Evolutionary conservation across 176 grass and related monocot genomes (phyloP), one percentile per base, ranked within the genome.

Genomic region (Hyparrhenia diplandra): DNA sequence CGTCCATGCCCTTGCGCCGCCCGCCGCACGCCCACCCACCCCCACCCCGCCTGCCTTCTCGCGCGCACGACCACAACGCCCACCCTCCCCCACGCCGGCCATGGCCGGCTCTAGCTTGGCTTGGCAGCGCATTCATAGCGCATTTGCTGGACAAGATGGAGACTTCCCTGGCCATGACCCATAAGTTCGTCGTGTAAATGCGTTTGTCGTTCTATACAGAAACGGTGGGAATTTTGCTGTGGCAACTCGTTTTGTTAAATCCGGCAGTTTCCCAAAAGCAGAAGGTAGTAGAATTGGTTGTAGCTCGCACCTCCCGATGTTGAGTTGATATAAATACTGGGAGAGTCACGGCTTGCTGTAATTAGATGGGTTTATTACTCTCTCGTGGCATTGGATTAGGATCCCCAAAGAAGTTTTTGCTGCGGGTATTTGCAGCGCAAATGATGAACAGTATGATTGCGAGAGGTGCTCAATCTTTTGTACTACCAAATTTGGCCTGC

Each of bases 121-220:
- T n/a, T n/a, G n/a, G n/a, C n/a, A n/a, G n/a, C n/a, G 42, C 24
- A 47, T 77, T 58, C 32, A 30, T 42, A 34, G 20, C 67, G 20
- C 62, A 9, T 70, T 82, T 24, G 14, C 32, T 81, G 77, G 71
- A 58, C 32, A 69, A 65, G 62, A 62, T 52, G n/a, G 12, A 5
- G 36, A 35, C 13, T 14, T 8, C 23, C 9, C 31, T 21, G 23
- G 43, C 12, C 57, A 23, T 45, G 70, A n/a, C n/a, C n/a, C n/a
- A n/a, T n/a, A n/a, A 46, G 31, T 16, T 60, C 52, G 61, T 80
- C 8, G 9, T 85, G 87, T 80, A 85, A 71, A 85, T 77, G 43
- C 14, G 17, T 69, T 76, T 12, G 11, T 43, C 17, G 69, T 76
- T 29, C 7, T 43, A 14, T 62, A 80, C 57, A 76, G 59, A 37